Conservation (phyloP, 1,284 basidiomycete genomes). For the Trichosporon coremiiforme region DNA sequence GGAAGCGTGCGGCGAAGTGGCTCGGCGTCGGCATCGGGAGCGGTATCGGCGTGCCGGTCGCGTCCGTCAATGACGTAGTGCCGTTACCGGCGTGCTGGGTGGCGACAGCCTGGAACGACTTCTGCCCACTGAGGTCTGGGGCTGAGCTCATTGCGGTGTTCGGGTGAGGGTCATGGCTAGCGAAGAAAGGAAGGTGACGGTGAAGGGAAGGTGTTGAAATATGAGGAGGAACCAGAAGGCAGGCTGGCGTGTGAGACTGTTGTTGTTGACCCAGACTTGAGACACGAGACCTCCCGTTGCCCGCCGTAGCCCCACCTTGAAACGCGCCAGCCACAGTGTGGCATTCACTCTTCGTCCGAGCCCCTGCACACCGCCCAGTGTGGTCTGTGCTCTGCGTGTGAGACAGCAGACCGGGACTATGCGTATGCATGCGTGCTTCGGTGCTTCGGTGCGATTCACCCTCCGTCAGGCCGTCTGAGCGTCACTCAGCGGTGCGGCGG, state of each 20-base stretch:
- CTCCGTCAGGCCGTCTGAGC: not conserved
- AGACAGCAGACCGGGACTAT: not conserved
- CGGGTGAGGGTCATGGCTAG: not conserved
- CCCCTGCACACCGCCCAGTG: not conserved
- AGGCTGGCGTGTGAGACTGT: not conserved
- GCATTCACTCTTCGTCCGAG: not conserved
- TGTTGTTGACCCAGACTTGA: not conserved
- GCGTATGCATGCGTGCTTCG: not conserved
- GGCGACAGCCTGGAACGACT: not conserved
- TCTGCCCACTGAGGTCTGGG: not conserved
- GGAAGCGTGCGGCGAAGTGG: conserved; percentile 29
- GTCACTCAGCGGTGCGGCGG: not conserved
- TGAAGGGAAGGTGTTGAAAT: not conserved
- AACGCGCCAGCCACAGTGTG: conserved; percentile 5
- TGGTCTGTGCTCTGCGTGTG: not conserved
- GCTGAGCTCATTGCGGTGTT: not conserved
- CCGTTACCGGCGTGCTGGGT: not conserved
- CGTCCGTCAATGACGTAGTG: conserved; percentile 8
- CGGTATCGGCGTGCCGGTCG: not conserved
- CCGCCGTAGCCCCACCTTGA: conserved; percentile 5
- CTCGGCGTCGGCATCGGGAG: not conserved
- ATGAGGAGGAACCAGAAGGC: conserved; percentile 2
- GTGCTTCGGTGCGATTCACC: not conserved
- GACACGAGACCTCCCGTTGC: not conserved
- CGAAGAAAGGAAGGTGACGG: not conserved